Conservation (phyloP, 495 filamentous ascomycete species). For the Penicillium alfredii region DNA sequence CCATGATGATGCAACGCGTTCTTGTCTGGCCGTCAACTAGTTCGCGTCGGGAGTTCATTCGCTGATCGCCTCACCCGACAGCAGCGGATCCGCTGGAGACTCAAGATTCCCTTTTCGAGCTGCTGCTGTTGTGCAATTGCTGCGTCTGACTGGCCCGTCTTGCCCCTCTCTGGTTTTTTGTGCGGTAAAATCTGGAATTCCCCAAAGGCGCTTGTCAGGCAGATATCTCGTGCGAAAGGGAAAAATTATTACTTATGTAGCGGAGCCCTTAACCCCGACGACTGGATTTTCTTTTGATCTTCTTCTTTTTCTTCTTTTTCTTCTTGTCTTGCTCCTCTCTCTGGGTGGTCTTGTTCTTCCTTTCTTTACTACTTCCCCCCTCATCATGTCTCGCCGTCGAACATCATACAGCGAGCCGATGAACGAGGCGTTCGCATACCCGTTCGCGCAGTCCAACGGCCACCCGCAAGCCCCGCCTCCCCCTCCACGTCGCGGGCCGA, state of each 20-base stretch:
- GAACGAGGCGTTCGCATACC: conserved; percentile 36
- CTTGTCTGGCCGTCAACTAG: neutral
- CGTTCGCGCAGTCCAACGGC: conserved; percentile 25
- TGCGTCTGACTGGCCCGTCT: conserved; percentile 12
- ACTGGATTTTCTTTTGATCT: too few species aligned
- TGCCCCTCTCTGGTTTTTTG: conserved; percentile 3
- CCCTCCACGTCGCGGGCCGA: conserved; percentile 32
- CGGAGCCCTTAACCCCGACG: too few species aligned
- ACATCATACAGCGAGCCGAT: conserved; percentile 39
- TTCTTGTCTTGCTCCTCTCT: conserved; percentile 4
- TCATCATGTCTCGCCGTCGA: conserved; percentile 41
- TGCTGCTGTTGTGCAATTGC: conserved; percentile 12
- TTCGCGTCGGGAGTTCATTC: conserved; percentile 2
- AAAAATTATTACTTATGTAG: conserved; percentile 2
- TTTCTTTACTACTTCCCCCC: conserved; percentile 8
- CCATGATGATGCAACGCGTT: conserved; percentile 3
- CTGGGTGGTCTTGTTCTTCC: too few species aligned
- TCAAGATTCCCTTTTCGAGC: conserved; percentile 27
- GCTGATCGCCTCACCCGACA: conserved; percentile 7
- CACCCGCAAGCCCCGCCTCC: conserved; percentile 14
- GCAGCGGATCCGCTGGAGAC: conserved; percentile 20
- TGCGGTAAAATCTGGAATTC: neutral
- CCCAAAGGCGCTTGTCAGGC: too few species aligned
- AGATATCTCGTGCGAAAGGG: too few species aligned
- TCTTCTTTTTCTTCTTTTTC: conserved; percentile 8